Percentiles rank a stretch among this genome's conserved stretches.
Conservation (phyloP, 768 basidiomycete genomes). For the Boletus coccyginus region DNA sequence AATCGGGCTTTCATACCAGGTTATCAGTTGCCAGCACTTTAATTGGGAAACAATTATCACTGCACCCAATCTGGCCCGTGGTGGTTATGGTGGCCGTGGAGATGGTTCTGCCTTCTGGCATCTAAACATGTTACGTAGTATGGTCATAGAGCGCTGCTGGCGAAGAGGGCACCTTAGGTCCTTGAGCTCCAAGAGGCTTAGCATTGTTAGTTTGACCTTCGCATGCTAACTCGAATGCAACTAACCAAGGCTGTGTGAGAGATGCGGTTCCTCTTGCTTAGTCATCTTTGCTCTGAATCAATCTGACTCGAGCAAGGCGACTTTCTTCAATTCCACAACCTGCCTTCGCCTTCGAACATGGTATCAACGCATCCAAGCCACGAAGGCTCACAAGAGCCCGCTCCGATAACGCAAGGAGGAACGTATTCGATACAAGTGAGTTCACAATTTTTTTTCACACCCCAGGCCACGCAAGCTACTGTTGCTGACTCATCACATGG, state of each 20-base stretch:
- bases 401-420: slow-evolving; percentile 70
- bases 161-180: not conserved
- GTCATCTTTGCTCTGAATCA: slow-evolving; percentile 11
- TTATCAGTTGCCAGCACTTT: not conserved
- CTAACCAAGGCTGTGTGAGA: too few species aligned
- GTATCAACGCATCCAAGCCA: slow-evolving; percentile 32
- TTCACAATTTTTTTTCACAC: slow-evolving; percentile 25
- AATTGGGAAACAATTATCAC: not conserved
- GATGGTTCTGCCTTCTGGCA: not conserved
- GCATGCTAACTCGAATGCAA: too few species aligned
- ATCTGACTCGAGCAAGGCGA: slow-evolving; percentile 3
- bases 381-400: slow-evolving; percentile 44
- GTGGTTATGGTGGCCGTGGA: not conserved
- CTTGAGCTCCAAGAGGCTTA: too few species aligned
- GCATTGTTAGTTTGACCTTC: too few species aligned
- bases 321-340: slow-evolving; percentile 5
- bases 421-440: slow-evolving; percentile 74
- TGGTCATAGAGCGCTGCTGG: not conserved
- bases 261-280: slow-evolving; percentile 12
- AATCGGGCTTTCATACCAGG: not conserved
- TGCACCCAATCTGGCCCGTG: not conserved
- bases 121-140: slow-evolving; percentile 3
- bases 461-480: slow-evolving; percentile 13
- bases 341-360: slow-evolving; percentile 16
- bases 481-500: slow-evolving; percentile 35